Conservation (phyloP, 192 early-diverging fungal species). For the Helicostylum pulchrum region DNA sequence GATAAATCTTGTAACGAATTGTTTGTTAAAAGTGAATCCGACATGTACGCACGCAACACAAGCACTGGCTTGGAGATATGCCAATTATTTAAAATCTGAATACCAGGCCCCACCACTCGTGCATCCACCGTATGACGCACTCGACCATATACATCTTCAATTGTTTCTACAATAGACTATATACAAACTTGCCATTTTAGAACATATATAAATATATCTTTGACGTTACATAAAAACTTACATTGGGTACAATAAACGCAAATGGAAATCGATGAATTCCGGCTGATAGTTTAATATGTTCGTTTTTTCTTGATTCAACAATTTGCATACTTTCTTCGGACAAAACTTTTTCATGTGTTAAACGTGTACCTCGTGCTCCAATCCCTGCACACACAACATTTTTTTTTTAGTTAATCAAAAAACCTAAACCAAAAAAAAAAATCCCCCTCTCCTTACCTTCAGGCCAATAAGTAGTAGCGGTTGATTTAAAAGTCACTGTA, state of each 20-base stretch:
- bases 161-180: conserved; percentile 26
- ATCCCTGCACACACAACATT: not conserved
- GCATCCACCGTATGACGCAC: conserved; percentile 25
- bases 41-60: conserved; percentile 29
- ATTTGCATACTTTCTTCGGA: conserved; percentile 12
- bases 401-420: not conserved
- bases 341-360: conserved; percentile 11
- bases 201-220: too few relatives aligned
- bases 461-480: conserved; percentile 17
- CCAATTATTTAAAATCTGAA: conserved; percentile 12
- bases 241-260: conserved; percentile 26
- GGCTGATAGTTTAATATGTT: conserved; percentile 1
- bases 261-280: conserved; percentile 29
- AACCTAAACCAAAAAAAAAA: not conserved
- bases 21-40: conserved; percentile 18
- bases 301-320: conserved; percentile 14
- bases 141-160: conserved; percentile 25
- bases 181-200: not conserved
- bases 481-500: conserved; percentile 19
- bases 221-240: conserved; percentile 9
- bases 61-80: conserved; percentile 22
- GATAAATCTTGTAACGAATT: conserved; percentile 28
- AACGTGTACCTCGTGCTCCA: conserved; percentile 14
- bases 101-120: conserved; percentile 2
- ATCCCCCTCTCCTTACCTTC: conserved; percentile 15